Conservation (phyloP, 495 filamentous ascomycete species). For the Parathielavia hyrcaniae region DNA sequence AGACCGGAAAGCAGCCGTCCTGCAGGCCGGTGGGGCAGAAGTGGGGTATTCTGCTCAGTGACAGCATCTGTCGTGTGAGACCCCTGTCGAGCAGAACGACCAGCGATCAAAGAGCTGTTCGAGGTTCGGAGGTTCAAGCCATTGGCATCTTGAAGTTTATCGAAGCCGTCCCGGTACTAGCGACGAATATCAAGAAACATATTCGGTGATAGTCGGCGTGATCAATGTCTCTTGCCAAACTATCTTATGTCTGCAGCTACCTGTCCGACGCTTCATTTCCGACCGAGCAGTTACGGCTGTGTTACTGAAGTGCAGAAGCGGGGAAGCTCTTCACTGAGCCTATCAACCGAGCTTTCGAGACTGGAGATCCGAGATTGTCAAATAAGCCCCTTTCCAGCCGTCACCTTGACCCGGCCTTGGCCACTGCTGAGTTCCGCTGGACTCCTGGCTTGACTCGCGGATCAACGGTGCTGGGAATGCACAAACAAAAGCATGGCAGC, state of each 20-base stretch:
- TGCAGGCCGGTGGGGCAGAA: slow-evolving; percentile 2
- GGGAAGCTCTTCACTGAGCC: background rate
- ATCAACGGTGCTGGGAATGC: no score
- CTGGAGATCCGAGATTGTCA: background rate
- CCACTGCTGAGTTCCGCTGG: no score
- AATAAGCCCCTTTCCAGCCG: background rate
- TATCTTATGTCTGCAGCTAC: background rate
- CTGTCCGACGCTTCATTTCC: background rate
- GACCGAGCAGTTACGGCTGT: background rate
- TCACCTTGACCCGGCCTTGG: background rate
- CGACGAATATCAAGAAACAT: background rate
- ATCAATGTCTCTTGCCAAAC: background rate
- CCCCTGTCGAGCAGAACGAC: slow-evolving; percentile 2
- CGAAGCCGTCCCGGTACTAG: background rate
- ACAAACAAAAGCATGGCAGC: background rate
- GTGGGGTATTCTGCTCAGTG: slow-evolving; percentile 10
- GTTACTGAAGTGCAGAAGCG: slow-evolving; percentile 1
- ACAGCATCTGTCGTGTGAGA: background rate
- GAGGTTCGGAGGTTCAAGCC: background rate
- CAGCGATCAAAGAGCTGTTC: background rate
- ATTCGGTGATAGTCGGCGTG: background rate
- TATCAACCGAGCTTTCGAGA: background rate
- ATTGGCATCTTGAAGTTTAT: background rate
- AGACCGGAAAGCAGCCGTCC: background rate
- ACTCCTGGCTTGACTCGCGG: no score